Conservation (phyloP, 2,329 filamentous ascomycete genomes). For the Alternaria dauci region DNA sequence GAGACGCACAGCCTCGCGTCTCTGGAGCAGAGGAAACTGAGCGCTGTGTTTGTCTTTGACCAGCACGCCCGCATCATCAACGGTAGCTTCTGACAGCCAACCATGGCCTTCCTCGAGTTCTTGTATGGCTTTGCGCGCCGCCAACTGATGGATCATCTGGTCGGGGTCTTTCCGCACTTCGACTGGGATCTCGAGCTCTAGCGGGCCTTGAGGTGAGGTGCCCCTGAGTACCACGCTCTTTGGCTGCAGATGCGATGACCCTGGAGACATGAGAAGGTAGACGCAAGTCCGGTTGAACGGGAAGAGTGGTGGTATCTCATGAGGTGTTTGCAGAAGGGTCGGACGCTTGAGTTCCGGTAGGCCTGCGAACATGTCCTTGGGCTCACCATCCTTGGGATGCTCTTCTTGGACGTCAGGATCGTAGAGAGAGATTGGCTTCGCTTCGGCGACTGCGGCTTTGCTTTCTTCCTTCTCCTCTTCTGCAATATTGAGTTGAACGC, state of each 20-base stretch:
- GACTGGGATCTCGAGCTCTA: conserved; percentile 8
- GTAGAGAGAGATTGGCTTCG: conserved; percentile 4
- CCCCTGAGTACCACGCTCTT: conserved; percentile 9
- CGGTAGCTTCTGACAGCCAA: conserved; percentile 6
- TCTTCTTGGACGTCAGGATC: background rate
- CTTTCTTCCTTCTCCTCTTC: background rate
- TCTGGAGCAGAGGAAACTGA: background rate
- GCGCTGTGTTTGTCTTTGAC: background rate
- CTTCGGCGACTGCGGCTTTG: background rate
- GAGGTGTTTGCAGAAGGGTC: conserved; percentile 4
- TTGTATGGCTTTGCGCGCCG: conserved; percentile 9
- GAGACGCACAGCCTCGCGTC: conserved; percentile 9
- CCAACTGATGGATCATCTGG: conserved; percentile 16
- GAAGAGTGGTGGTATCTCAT: conserved; percentile 5
- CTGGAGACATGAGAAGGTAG: conserved; percentile 12
- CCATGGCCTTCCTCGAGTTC: conserved; percentile 17
- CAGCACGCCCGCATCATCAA: background rate
- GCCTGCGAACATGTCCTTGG: background rate
- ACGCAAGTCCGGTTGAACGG: conserved; percentile 12
- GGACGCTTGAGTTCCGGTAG: conserved; percentile 7
- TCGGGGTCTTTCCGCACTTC: conserved; percentile 7
- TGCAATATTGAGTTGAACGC: background rate
- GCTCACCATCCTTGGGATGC: conserved; percentile 4
- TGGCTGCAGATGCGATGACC: conserved; percentile 1
- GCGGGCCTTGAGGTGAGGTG: conserved; percentile 10